Evolutionary conservation across 495 filamentous ascomycete genomes (phyloP), one percentile per base, ranked within the genome.

Genomic region (Trichoderma orchidacearum): DNA sequence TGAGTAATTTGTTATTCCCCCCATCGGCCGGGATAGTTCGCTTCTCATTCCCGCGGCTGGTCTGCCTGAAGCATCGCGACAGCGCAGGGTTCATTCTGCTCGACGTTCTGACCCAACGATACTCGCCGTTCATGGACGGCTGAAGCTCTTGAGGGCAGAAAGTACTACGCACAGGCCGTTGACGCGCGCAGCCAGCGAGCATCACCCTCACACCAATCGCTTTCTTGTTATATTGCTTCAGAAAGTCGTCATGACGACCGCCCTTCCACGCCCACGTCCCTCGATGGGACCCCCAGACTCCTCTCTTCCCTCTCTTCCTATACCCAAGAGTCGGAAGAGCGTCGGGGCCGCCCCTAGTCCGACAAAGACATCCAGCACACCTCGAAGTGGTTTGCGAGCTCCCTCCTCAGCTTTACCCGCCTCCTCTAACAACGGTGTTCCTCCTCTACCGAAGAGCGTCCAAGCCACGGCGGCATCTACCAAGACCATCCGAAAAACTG

Each of bases 401-500:
- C 84, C 85, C n/a, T 85, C 85, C 8, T 71, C 75, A 68, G 17
- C 54, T 66, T 17, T 70, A 74, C 12, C 67, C 72, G 29, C 69
- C 72, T 29, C 60, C 70, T 28, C 60, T 73, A 75, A 48, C 74
- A 78, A 1, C 75, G 71, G 57, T 67, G 78, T 8, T 70, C 77
- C 0, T 73, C 77, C 38, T 72, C 68, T 8, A 56, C 73, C 41
- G 81, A 77, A 36, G 12, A n/a, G 12, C 12, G 34, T 7, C 23
- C 29, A 31, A n/a, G n/a, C n/a, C n/a, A n/a, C 29, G 6, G 28
- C 52, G 55, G 72, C 76, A 9, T 71, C 81, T 8, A 69, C 75
- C 8, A 89, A 80, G 64, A 80, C 79, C n/a, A 63, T 95, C 55
- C 80, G 90, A 58, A 88, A 89, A 64, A 87, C 86, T 0, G 85